These are phyloP conservation scores for Tolypocladium capitatum DNA, from an alignment of 2,329 filamentous ascomycete genomes.

Conservation along the genomic window DNA sequence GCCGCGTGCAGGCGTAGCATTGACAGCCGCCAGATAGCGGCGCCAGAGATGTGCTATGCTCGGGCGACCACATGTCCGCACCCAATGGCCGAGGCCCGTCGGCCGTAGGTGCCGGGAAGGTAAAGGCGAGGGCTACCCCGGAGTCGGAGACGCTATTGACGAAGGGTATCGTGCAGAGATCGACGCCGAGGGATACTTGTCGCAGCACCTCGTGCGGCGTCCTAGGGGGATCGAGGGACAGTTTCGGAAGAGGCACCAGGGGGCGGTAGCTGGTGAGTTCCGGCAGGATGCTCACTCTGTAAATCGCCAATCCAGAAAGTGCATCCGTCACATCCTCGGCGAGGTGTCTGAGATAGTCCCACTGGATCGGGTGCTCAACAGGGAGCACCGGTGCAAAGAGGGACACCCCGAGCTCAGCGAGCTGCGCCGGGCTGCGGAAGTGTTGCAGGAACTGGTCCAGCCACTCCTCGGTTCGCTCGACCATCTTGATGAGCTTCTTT, in stretches of 20 bases:
- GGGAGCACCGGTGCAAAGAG: slow-evolving; percentile 61
- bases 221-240: slow-evolving; percentile 57
- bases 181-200: slow-evolving; percentile 64
- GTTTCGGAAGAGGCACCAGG: slow-evolving; percentile 51
- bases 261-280: slow-evolving; percentile 43
- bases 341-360: slow-evolving; percentile 65
- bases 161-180: slow-evolving; percentile 69
- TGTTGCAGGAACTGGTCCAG: slow-evolving; percentile 49
- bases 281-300: slow-evolving; percentile 56
- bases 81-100: slow-evolving; percentile 41
- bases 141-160: slow-evolving; percentile 63
- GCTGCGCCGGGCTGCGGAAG: slow-evolving; percentile 12
- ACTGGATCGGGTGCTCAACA: slow-evolving; percentile 61
- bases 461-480: slow-evolving; percentile 75
- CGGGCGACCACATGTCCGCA: slow-evolving; percentile 60
- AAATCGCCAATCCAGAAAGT: slow-evolving; percentile 63
- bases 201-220: slow-evolving; percentile 67
- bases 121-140: slow-evolving; percentile 71
- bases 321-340: slow-evolving; percentile 43
- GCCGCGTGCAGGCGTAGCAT: slow-evolving; percentile 73
- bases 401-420: slow-evolving; percentile 19
- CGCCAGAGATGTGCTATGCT: slow-evolving; percentile 46
- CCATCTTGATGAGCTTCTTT: slow-evolving; percentile 73
- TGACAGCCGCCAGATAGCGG: slow-evolving; percentile 52
- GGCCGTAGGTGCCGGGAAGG: slow-evolving; percentile 41